These are phyloP conservation scores for Crithidia sp. DNA, from an alignment of 208 protist species.

Conservation along the genomic window DNA sequence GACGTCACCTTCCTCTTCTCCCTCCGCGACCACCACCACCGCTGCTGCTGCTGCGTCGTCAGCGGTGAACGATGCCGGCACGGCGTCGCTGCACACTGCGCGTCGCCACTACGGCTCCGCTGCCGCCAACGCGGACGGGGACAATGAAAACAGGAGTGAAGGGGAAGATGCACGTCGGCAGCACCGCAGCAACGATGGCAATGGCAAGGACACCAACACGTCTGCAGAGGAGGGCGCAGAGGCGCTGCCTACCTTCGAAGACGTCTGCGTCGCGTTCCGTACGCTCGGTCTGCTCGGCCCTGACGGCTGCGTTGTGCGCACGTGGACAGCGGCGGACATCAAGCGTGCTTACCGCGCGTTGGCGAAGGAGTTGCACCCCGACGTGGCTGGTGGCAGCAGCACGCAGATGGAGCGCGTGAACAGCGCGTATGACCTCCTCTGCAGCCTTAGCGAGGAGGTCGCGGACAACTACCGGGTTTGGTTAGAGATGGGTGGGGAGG, in stretches of 20 bases:
- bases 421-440: constrained; percentile 39
- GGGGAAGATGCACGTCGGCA: too few relatives aligned
- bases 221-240: background rate
- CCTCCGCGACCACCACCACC: background rate
- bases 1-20: background rate
- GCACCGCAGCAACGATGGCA: background rate
- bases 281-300: constrained; percentile 25
- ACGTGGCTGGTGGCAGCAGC: constrained; percentile 38
- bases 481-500: constrained; percentile 35
- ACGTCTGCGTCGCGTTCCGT: constrained; percentile 25
- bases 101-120: constrained; percentile 9
- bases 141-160: too few relatives aligned
- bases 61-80: too few relatives aligned
- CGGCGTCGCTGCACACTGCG: constrained; percentile 4
- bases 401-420: constrained; percentile 53
- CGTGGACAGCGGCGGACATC: constrained; percentile 36
- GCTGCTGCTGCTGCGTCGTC: background rate
- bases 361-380: constrained; percentile 45
- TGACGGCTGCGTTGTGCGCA: constrained; percentile 18
- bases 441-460: constrained; percentile 8
- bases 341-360: constrained; percentile 49
- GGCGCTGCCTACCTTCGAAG: constrained; percentile 17
- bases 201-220: background rate
- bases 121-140: background rate
- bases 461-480: constrained; percentile 25